Conservation (phyloP, 768 basidiomycete species). For the Boletus coccyginus region DNA sequence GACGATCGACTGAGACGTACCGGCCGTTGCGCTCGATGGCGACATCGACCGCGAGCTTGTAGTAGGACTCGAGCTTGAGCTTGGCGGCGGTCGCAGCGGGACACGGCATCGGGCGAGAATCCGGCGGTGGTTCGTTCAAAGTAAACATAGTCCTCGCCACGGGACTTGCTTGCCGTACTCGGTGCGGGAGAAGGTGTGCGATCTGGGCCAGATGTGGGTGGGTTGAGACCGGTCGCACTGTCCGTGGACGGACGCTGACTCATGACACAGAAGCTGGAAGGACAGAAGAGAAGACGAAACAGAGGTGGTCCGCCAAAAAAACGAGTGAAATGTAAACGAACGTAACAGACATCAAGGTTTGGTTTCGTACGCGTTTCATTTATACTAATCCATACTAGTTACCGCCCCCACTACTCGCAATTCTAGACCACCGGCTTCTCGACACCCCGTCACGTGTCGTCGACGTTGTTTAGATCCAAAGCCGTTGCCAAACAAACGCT, state of each 20-base stretch:
- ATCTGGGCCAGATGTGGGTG: slow-evolving; percentile 21
- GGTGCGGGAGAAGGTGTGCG: slow-evolving; percentile 31
- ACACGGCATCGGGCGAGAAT: slow-evolving; percentile 84
- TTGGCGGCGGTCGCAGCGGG: slow-evolving; percentile 91
- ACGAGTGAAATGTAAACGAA: slow-evolving; percentile 16
- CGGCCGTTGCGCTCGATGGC: slow-evolving; percentile 95
- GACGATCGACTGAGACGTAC: slow-evolving; percentile 39
- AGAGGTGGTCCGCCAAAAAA: slow-evolving; percentile 8
- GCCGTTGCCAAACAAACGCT: slow-evolving; percentile 36
- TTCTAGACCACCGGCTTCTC: too few relatives aligned
- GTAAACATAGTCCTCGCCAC: slow-evolving; percentile 76
- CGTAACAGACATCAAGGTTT: slow-evolving; percentile 22
- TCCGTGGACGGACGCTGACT: slow-evolving; percentile 32
- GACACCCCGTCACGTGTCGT: background rate
- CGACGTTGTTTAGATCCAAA: slow-evolving; percentile 31
- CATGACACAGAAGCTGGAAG: slow-evolving; percentile 18
- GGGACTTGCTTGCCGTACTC: slow-evolving; percentile 29
- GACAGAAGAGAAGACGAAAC: slow-evolving; percentile 3
- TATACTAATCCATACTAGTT: background rate
- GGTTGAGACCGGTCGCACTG: slow-evolving; percentile 17
- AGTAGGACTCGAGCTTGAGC: slow-evolving; percentile 95
- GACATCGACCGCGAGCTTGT: slow-evolving; percentile 96
- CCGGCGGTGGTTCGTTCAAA: slow-evolving; percentile 83
- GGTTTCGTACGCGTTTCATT: slow-evolving; percentile 1
- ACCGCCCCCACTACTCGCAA: too few relatives aligned